These are phyloP conservation scores for Trichoderma asperellum DNA, from an alignment of 2,329 filamentous ascomycete species.

Conservation along the genomic window DNA sequence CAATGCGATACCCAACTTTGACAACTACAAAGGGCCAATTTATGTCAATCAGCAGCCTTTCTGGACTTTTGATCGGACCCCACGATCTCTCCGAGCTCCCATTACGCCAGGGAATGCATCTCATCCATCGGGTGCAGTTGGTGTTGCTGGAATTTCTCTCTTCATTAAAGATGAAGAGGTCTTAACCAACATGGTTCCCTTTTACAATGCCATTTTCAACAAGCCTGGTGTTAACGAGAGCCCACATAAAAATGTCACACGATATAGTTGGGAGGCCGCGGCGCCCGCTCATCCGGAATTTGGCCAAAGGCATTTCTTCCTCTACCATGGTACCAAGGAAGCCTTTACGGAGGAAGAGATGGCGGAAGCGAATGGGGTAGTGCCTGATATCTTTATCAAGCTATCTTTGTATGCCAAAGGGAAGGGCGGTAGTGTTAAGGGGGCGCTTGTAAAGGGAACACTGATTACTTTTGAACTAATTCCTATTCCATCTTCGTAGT, in stretches of 20 bases:
- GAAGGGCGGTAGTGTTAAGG: neutral
- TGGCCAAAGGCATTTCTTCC: conserved; percentile 9
- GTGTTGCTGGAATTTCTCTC: conserved; percentile 10
- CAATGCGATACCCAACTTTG: conserved; percentile 16
- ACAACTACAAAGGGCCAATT: neutral
- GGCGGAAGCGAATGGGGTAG: neutral
- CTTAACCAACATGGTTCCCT: neutral
- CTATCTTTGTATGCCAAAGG: conserved; percentile 9
- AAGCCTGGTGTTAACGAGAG: neutral
- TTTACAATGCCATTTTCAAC: conserved; percentile 18
- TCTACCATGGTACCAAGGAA: neutral
- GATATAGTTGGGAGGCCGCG: conserved; percentile 4
- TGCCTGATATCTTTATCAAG: conserved; percentile 22
- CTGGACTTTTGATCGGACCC: conserved; percentile 19
- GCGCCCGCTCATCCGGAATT: neutral
- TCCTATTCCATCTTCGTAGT: neutral
- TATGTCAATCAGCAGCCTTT: conserved; percentile 20
- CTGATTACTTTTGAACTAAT: conserved; percentile 1
- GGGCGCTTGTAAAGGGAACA: conserved; percentile 2
- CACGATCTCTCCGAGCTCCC: neutral
- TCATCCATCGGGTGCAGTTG: conserved; percentile 4
- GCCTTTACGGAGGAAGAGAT: conserved; percentile 18
- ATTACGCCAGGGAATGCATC: neutral
- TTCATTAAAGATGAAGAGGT: conserved; percentile 6
- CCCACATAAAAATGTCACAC: neutral